phyloP scores from a whole-genome alignment of 352 stramenopile species.

The Phytophthora tubulina region DNA sequence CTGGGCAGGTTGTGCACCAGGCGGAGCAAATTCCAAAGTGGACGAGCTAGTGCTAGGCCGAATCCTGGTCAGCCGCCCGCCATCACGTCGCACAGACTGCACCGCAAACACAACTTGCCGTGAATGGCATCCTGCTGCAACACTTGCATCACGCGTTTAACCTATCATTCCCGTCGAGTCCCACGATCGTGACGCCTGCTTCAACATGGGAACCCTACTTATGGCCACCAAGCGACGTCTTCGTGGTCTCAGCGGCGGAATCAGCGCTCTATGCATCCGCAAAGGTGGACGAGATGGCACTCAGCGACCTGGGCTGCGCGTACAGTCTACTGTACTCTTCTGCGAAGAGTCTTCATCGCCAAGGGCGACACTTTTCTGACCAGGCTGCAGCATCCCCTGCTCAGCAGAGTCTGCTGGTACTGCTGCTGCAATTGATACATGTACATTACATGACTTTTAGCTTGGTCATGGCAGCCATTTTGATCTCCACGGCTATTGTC shows the following conservation, averaged over 20 bases:
- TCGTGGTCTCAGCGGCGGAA: neutral
- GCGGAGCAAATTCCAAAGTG: constrained; percentile 39
- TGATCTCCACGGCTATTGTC: no score
- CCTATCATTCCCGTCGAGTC: constrained; percentile 24
- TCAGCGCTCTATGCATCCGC: constrained; percentile 11
- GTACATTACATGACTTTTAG: no score
- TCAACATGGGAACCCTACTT: constrained; percentile 25
- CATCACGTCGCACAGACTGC: constrained; percentile 31
- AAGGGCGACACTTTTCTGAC: constrained; percentile 5
- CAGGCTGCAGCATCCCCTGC: neutral
- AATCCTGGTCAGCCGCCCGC: constrained; percentile 17
- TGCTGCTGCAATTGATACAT: no score
- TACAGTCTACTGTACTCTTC: constrained; percentile 6
- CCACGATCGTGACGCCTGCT: constrained; percentile 31
- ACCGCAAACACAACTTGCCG: constrained; percentile 16
- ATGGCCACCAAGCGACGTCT: neutral
- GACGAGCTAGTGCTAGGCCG: neutral
- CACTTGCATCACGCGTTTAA: constrained; percentile 20
- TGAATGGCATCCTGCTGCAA: constrained; percentile 24
- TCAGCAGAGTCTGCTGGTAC: no score
- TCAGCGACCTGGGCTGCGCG: neutral
- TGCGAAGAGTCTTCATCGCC: neutral
- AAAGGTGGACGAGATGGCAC: constrained; percentile 13
- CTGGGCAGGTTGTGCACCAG: constrained; percentile 18
- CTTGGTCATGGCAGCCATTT: no score